Conservation (phyloP, 352 stramenopile genomes). For the Phytophthora ohioensis region DNA sequence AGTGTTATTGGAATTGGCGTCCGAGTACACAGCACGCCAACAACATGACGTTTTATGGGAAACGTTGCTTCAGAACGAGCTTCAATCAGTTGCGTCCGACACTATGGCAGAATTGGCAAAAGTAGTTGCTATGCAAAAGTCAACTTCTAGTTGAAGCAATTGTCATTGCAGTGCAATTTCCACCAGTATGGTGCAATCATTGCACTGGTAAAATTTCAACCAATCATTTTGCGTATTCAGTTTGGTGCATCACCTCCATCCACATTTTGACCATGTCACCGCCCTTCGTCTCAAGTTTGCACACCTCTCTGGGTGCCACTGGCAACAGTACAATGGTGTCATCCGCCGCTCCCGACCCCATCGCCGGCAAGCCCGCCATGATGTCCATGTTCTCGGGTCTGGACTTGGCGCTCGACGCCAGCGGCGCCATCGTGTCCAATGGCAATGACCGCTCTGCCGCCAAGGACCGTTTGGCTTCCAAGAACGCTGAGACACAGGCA, state of each 20-base stretch:
- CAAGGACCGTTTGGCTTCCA: slow-evolving; percentile 62
- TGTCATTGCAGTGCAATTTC: too few species aligned
- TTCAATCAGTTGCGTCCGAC: slow-evolving; percentile 15
- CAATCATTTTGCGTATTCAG: too few species aligned
- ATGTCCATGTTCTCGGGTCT: slow-evolving; percentile 66
- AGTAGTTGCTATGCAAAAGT: not conserved
- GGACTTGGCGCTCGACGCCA: slow-evolving; percentile 53
- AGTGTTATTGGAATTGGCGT: slow-evolving; percentile 45
- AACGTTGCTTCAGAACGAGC: slow-evolving; percentile 15
- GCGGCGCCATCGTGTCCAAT: slow-evolving; percentile 27
- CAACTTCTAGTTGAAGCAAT: too few species aligned
- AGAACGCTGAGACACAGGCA: slow-evolving; percentile 49
- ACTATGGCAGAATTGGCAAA: not conserved
- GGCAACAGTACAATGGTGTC: slow-evolving; percentile 7
- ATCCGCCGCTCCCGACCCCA: slow-evolving; percentile 2
- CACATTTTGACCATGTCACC: slow-evolving; percentile 26
- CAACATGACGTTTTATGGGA: slow-evolving; percentile 18
- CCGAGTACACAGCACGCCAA: slow-evolving; percentile 24
- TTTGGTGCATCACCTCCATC: too few species aligned
- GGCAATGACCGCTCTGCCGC: slow-evolving; percentile 40
- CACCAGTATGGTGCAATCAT: too few species aligned
- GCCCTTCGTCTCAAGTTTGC: slow-evolving; percentile 58
- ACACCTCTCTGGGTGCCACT: slow-evolving; percentile 35
- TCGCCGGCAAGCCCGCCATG: slow-evolving; percentile 45
- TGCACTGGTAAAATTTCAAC: too few species aligned